Conservation (phyloP, 2,329 filamentous ascomycete genomes). For the Fusarium papillatum region DNA sequence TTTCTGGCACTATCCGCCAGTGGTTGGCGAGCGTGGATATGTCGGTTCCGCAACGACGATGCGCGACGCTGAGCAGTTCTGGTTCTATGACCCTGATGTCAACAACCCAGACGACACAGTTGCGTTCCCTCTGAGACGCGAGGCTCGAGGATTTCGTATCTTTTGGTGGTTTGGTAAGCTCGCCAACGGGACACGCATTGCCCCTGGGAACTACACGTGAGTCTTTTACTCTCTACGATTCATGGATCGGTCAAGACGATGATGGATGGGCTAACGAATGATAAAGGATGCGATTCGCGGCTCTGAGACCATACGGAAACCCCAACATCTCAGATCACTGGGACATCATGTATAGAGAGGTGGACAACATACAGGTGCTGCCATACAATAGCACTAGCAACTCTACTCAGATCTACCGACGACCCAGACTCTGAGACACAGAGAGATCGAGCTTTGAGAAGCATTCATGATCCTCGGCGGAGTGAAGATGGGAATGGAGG, state of each 20-base stretch:
- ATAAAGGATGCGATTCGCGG: constrained; percentile 56
- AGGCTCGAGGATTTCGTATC: constrained; percentile 49
- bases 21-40: constrained; percentile 53
- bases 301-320: constrained; percentile 57
- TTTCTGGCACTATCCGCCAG: constrained; percentile 58
- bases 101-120: constrained; percentile 55
- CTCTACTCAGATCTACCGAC: constrained; percentile 35
- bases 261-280: constrained; percentile 14
- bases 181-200: constrained; percentile 56
- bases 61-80: constrained; percentile 48
- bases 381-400: constrained; percentile 47
- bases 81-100: constrained; percentile 51
- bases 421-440: constrained; percentile 12
- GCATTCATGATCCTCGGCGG: background rate
- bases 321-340: constrained; percentile 56
- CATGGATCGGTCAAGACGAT: background rate
- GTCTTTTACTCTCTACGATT: constrained; percentile 3
- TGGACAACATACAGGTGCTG: constrained; percentile 51
- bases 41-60: constrained; percentile 58
- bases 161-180: constrained; percentile 60
- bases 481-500: background rate
- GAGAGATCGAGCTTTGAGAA: background rate
- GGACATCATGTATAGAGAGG: constrained; percentile 53
- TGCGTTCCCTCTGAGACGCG: constrained; percentile 52
- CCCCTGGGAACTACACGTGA: constrained; percentile 57